Base-by-base conservation (phyloP, 192 early-diverging fungal species). In the Pilobolus umbonatus region DNA sequence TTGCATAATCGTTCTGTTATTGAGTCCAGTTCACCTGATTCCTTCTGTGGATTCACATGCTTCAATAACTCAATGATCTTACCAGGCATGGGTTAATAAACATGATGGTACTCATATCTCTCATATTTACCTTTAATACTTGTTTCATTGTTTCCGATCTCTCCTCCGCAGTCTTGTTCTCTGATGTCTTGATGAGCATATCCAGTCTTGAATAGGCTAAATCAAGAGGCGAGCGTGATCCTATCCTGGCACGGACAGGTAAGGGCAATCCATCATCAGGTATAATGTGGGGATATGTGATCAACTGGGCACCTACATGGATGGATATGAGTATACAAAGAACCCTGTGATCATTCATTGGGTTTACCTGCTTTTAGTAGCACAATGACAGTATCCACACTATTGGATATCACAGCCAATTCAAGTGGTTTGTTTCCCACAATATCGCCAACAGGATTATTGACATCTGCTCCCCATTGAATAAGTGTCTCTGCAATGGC, bases 371-470 rank as follows among this genome's bases (percentile, higher is more conserved):
- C 39, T 32, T 65, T 58, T 45, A 71, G 34, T 30, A 71, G 26
- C 7, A 59, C 63, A 3, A 71, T 24, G 2, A 71, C 63, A 29
- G 62, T 64, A 22, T 71, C 69, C 4, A 71, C 63, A 38, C 46
- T 65, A 35, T 71, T 71, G 7, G 69, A 71, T 26, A 71, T 60
- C 0, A 71, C 69, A 15, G 63, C 69, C n/a, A 71, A 38, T 25
- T 71, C 69, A 14, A 71, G 36, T 19, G 69, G 69, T 42, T 46
- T 54, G 15, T 71, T 71, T 2, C 69, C 69, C 21, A 71, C 52
- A 34, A 71, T 65, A 40, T 71, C 69, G 22, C 69, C 69, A 11
- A 43, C 28, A 7, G 58, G 62, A 52, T 65, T 65, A 45, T 64
- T 71, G 4, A 60, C 57, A 25, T 64, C 62, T 11, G 69, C 69